Conservation (phyloP, 257 asterid genomes). For the Solanum piurae region DNA sequence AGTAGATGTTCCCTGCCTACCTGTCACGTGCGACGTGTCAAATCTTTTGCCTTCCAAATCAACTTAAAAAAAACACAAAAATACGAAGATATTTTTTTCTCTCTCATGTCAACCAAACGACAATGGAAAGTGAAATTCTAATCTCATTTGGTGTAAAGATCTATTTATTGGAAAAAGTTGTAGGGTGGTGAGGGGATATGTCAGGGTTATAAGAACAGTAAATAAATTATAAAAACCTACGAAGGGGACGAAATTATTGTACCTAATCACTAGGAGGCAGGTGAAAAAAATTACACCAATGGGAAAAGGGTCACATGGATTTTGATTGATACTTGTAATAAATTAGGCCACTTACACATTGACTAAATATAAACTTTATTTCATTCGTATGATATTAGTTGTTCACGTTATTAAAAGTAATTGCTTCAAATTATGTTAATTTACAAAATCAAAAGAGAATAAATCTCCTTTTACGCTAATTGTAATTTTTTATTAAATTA, state of each 20-base stretch:
- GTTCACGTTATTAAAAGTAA: rapidly evolving
- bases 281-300: background rate
- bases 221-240: background rate
- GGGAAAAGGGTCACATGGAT: background rate
- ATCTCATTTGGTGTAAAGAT: background rate
- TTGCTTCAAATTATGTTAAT: too few relatives aligned
- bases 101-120: background rate
- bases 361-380: background rate
- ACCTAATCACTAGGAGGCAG: background rate
- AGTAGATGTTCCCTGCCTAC: background rate
- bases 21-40: background rate
- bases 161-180: background rate
- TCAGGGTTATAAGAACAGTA: background rate
- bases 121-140: background rate
- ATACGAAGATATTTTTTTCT: background rate
- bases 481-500: too few relatives aligned
- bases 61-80: background rate
- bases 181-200: background rate
- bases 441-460: too few relatives aligned
- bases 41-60: background rate
- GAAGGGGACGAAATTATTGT: background rate
- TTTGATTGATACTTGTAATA: background rate
- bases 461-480: too few relatives aligned
- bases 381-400: rapidly evolving
- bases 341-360: background rate